A percentile compares a stretch with the other conserved stretches of the same genome.
phyloP scores from a whole-genome alignment of 2,329 filamentous ascomycete species.

The Aotearoamyces nothofagi region DNA sequence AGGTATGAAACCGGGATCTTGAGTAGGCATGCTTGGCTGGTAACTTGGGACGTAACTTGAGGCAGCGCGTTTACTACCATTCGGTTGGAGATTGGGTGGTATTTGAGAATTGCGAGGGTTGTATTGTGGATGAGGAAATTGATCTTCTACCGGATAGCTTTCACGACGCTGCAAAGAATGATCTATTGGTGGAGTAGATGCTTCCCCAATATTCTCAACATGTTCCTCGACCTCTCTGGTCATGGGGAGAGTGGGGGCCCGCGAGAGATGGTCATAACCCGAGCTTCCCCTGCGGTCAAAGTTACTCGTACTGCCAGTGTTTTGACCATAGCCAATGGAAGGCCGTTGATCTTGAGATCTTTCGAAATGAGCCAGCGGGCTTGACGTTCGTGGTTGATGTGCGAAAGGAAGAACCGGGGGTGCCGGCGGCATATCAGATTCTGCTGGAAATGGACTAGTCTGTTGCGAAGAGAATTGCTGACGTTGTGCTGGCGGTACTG shows the following conservation, averaged over 20 bases:
- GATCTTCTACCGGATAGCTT: too few relatives aligned
- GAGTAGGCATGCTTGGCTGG: conserved; percentile 11
- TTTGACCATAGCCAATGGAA: conserved; percentile 12
- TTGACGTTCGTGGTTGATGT: conserved; percentile 49
- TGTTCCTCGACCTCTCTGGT: conserved; percentile 36
- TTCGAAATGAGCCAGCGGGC: conserved; percentile 50
- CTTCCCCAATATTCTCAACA: too few relatives aligned
- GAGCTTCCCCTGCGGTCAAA: conserved; percentile 34
- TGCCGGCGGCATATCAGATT: conserved; percentile 20
- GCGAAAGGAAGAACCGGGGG: conserved; percentile 25
- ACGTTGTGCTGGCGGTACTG: conserved; percentile 26
- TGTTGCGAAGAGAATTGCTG: conserved; percentile 12
- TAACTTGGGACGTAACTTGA: conserved; percentile 35
- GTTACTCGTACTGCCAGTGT: conserved; percentile 10
- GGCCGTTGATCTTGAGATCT: conserved; percentile 17
- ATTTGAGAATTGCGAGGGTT: too few relatives aligned
- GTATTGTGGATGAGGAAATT: too few relatives aligned
- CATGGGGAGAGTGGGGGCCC: conserved; percentile 35
- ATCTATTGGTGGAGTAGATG: too few relatives aligned
- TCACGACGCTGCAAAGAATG: too few relatives aligned
- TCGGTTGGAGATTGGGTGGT: too few relatives aligned
- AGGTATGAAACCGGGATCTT: conserved; percentile 10
- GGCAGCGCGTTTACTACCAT: conserved; percentile 34
- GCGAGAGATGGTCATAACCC: conserved; percentile 36
- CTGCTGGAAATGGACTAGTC: conserved; percentile 22